Evolutionary conservation across 2,329 filamentous ascomycete species (phyloP), one percentile per base, ranked within the genome.

Genomic region (Penicillium sclerotiorum): DNA sequence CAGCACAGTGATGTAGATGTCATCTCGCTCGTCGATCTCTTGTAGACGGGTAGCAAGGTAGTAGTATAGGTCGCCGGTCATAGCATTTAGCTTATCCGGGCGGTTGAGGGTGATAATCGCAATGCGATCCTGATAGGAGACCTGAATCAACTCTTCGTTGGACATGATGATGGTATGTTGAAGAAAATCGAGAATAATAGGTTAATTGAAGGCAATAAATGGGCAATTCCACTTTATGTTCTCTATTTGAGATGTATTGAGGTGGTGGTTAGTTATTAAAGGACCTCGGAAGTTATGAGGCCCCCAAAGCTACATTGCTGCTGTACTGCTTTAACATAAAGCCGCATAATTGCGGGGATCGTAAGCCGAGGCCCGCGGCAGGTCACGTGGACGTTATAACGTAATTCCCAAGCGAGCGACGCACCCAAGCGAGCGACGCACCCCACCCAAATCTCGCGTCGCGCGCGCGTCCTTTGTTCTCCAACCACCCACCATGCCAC

Each of bases 71-170:
- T 82, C 75, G 63, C 82, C 79, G 52, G 76, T 81, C 44, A 96
- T 75, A 25, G 93, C 90, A 71, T 95, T 95, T 71, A 97, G 89
- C 76, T 96, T 96, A 68, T 85, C 82, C 47, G 86, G 82, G 44
- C 89, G 87, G 73, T 92, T 87, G 67, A 99, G 86, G 15, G 90
- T 96, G 71, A 99, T 86, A 66, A 92, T 83, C 64, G 93, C 90
- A 57, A 91, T 75, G 52, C 85, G 85, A 69, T 83, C 87, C 61
- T 79, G 77, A 70, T 85, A 88, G 53, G 84, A 79, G 61, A 89
- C 66, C 39, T 77, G 79, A 52, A 87, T 77, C 43, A 72, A 68
- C 55, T 82, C 70, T 48, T 77, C 70, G 54, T 60, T 59, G 6
- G 61, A 53, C 65, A 69, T 68, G 21, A 21, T 45, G 13, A n/a